A percentile compares a stretch with the other conserved stretches of the same genome.
phyloP scores from a whole-genome alignment of 768 basidiomycete species.

The Trametes maxima region DNA sequence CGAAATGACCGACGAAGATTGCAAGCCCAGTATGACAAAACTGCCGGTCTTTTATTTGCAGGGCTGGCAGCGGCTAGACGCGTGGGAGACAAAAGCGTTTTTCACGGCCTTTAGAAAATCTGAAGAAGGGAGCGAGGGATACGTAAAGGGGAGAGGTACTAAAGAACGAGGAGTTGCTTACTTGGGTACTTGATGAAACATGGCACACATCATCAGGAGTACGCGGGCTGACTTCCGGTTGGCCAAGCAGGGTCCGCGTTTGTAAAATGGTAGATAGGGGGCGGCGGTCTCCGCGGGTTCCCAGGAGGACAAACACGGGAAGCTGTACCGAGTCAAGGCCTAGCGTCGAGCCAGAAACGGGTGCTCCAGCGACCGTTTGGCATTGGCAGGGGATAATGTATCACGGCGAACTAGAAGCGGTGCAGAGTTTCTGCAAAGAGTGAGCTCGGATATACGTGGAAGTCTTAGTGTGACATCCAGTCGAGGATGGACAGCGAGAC shows the following conservation, averaged over 20 bases:
- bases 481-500: not conserved
- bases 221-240: slow-evolving; percentile 17
- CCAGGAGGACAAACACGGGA: not conserved
- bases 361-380: slow-evolving; percentile 10
- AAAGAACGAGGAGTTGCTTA: slow-evolving; percentile 23
- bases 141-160: slow-evolving; percentile 16
- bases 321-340: slow-evolving; percentile 10
- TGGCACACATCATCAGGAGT: slow-evolving; percentile 14
- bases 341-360: not conserved
- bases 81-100: slow-evolving; percentile 18
- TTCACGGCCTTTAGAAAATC: slow-evolving; percentile 10
- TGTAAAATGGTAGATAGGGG: slow-evolving; percentile 9
- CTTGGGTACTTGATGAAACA: slow-evolving; percentile 21
- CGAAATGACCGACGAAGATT: slow-evolving; percentile 21
- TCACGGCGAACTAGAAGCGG: slow-evolving; percentile 14
- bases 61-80: slow-evolving; percentile 18
- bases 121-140: slow-evolving; percentile 9
- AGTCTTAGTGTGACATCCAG: slow-evolving; percentile 17
- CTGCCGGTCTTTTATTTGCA: slow-evolving; percentile 19
- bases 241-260: not conserved
- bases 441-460: not conserved
- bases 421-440: not conserved
- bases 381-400: slow-evolving; percentile 12
- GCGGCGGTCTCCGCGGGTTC: slow-evolving; percentile 5
- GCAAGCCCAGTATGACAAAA: slow-evolving; percentile 9